Percentiles rank a stretch among this genome's conserved stretches.
Evolutionary conservation across 306 rosid species (phyloP).

Genomic region (Vigna trinervia): DNA sequence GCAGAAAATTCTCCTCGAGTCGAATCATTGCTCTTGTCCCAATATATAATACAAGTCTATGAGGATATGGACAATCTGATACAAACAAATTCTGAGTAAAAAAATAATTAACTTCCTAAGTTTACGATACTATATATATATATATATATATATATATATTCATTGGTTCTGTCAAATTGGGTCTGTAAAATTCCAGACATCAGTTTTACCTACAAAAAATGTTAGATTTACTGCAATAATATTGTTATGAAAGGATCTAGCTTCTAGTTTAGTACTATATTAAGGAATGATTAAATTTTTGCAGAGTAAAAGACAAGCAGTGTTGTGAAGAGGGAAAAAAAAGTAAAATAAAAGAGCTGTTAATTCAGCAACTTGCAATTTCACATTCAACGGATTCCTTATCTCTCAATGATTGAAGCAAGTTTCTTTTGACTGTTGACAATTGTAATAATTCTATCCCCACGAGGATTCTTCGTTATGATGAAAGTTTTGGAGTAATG

Average conservation of each 20-base stretch:
- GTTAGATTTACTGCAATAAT: no score
- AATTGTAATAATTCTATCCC: slow-evolving; percentile 1
- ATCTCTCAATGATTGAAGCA: slow-evolving; percentile 44
- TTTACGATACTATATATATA: no score
- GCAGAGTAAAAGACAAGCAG: not conserved
- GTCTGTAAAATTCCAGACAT: no score
- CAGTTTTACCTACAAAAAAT: no score
- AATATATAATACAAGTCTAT: not conserved
- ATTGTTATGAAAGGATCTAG: no score
- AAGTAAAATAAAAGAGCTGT: not conserved
- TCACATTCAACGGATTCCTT: slow-evolving; percentile 27
- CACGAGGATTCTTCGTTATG: slow-evolving; percentile 39
- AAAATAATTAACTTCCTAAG: not conserved
- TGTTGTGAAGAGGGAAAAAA: not conserved
- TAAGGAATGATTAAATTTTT: no score
- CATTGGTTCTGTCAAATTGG: no score
- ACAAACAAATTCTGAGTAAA: not conserved
- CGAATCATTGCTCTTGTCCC: not conserved
- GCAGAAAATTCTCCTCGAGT: not conserved
- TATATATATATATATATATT: no score
- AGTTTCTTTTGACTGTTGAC: slow-evolving; percentile 35
- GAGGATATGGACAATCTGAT: not conserved
- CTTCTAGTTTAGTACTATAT: no score
- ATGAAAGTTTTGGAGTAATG: slow-evolving; percentile 30
- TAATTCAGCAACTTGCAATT: not conserved